Base-by-base conservation (phyloP, 176 grass and related monocot genomes). In the Bonia amplexicaulis region DNA sequence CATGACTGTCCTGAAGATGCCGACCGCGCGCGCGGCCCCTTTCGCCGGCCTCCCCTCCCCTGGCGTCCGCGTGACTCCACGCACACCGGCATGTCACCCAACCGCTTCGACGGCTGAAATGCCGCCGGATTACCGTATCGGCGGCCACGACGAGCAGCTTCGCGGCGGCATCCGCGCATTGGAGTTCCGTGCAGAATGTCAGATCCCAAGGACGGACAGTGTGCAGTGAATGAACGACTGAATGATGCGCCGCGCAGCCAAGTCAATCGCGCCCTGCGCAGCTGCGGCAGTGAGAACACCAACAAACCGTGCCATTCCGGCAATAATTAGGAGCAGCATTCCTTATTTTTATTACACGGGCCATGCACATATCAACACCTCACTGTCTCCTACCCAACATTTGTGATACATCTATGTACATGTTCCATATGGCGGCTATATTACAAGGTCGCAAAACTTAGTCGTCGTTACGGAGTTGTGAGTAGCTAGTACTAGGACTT, bases 401-500 rank as follows among this genome's bases (percentile, higher is more conserved):
- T 19, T 45, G 62, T 81, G 63, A 63, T 33, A 74, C 41, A 44
- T 70, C 5, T 64, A 60, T 90, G 71, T 59, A 78, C 63, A 66
- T 44, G 51, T 84, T 80, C 61, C 27, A 26, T 68, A n/a, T 51
- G 20, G 84, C 52, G 25, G 14, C 77, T 41, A 80, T 71, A 77
- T 82, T 86, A 86, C 83, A 90, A 7, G 23, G 44, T 76, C 81
- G 78, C 88, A 82, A 90, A 90, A 86, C 80, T 87, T 58, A 78
- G 71, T 76, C 51, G 77, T 46, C 27, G 29, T 76, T 57, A 85
- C 60, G 63, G 27, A 40, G 77, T 46, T 29, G 69, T 84, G 80
- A 80, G 59, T 74, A 80, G 60, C 80, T 71, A 58, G 61, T 71
- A 55, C 35, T 55, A 26, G 6, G n/a, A 53, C 14, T 72, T 85